These are phyloP conservation scores for Coemansia sp. DNA, from an alignment of 192 early-diverging fungal genomes.

Conservation along the genomic window DNA sequence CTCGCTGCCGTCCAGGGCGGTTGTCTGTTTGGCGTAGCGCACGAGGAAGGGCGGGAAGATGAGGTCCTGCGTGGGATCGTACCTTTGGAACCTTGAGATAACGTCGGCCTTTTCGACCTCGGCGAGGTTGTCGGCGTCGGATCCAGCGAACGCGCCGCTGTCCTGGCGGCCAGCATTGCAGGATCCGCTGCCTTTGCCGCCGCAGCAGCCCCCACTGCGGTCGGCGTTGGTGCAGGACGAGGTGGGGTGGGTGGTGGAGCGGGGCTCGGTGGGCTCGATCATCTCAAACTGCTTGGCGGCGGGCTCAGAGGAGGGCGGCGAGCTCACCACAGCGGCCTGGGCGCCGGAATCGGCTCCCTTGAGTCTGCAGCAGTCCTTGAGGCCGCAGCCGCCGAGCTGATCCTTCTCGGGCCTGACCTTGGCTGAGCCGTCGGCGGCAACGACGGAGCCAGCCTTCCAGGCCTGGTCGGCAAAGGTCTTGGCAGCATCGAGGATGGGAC, in stretches of 20 bases:
- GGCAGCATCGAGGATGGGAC: constrained; percentile 82
- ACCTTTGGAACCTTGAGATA: constrained; percentile 53
- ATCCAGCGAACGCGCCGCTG: not conserved
- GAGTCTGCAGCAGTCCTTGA: constrained; percentile 52
- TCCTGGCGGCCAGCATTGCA: constrained; percentile 8
- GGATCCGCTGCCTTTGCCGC: constrained; percentile 3
- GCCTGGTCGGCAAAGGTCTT: constrained; percentile 59
- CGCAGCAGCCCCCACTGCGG: constrained; percentile 3
- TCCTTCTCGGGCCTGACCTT: constrained; percentile 14
- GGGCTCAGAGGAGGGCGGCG: no score
- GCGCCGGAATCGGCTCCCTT: no score
- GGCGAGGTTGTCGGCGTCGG: constrained; percentile 13
- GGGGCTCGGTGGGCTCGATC: not conserved
- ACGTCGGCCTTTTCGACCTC: constrained; percentile 29
- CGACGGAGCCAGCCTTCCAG: constrained; percentile 31
- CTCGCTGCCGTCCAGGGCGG: constrained; percentile 4
- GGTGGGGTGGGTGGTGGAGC: not conserved
- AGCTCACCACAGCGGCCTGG: no score
- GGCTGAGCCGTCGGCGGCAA: constrained; percentile 12
- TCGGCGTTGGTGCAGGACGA: not conserved
- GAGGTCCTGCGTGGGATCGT: constrained; percentile 62
- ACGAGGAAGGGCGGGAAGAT: constrained; percentile 66
- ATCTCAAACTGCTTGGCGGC: no score
- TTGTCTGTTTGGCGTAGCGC: constrained; percentile 48
- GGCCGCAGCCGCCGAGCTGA: constrained; percentile 33